phyloP scores from a whole-genome alignment of 768 basidiomycete genomes.

The Rhodosporidiobolus sp. region DNA sequence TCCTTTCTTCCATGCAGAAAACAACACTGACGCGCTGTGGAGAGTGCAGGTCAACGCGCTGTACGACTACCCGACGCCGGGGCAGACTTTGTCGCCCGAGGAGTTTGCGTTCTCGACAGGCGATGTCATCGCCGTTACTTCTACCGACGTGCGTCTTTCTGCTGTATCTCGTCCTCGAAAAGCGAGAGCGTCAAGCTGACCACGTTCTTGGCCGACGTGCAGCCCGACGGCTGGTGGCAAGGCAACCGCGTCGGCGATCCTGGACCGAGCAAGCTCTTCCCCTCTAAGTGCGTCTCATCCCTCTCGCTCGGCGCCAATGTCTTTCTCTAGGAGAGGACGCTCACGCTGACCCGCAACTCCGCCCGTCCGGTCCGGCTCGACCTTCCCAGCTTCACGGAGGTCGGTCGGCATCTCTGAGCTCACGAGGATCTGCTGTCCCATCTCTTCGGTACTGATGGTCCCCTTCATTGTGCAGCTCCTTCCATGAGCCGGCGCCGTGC shows the following conservation, averaged over 20 bases:
- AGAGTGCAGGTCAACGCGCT: conserved; percentile 71
- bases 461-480: neutral
- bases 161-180: neutral
- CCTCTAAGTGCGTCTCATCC: conserved; percentile 37
- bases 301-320: too few relatives aligned
- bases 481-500: neutral
- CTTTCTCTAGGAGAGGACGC: too few relatives aligned
- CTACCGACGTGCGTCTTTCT: conserved; percentile 65
- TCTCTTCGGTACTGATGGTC: too few relatives aligned
- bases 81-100: conserved; percentile 63
- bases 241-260: conserved; percentile 63
- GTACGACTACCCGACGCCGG: conserved; percentile 70
- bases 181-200: neutral
- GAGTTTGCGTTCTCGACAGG: conserved; percentile 95
- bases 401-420: neutral
- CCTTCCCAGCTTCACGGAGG: conserved; percentile 21
- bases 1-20: neutral
- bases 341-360: neutral
- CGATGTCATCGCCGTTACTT: conserved; percentile 92
- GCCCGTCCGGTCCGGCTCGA: too few relatives aligned
- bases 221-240: conserved; percentile 89
- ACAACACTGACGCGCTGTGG: neutral
- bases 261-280: conserved; percentile 43
- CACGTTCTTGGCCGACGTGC: neutral
- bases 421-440: neutral